These are phyloP conservation scores for Incumbomyces delicatus DNA, from an alignment of 2,329 filamentous ascomycete species.

Conservation along the genomic window DNA sequence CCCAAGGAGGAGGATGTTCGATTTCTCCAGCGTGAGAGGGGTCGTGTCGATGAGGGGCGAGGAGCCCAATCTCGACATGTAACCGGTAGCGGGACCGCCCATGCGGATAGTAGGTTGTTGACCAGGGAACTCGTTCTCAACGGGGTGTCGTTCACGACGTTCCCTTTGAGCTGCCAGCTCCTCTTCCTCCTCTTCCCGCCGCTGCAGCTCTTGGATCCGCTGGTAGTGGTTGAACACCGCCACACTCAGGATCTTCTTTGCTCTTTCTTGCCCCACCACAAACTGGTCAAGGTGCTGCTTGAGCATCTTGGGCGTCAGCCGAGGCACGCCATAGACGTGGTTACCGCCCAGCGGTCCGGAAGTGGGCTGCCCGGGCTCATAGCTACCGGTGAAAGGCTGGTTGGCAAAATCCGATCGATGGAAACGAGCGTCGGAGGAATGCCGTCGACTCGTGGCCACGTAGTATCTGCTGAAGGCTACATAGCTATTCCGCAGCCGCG, in stretches of 20 bases:
- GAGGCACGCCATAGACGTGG: constrained; percentile 47
- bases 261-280: constrained; percentile 88
- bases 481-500: constrained; percentile 7
- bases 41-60: constrained; percentile 44
- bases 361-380: constrained; percentile 54
- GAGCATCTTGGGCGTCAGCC: constrained; percentile 54
- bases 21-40: constrained; percentile 79
- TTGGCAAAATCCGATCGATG: constrained; percentile 53
- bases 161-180: constrained; percentile 62
- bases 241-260: constrained; percentile 82
- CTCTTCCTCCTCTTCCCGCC: constrained; percentile 70
- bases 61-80: neutral
- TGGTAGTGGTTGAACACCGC: constrained; percentile 97
- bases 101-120: constrained; percentile 45
- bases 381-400: constrained; percentile 52
- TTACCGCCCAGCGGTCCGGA: constrained; percentile 53
- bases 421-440: constrained; percentile 40
- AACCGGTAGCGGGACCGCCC: constrained; percentile 22
- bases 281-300: constrained; percentile 92
- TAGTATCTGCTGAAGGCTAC: constrained; percentile 8
- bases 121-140: constrained; percentile 63
- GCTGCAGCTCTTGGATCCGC: constrained; percentile 63
- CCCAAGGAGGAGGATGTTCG: constrained; percentile 81
- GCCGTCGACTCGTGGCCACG: neutral
- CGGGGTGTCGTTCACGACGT: constrained; percentile 61